Evolutionary conservation across 371 early-diverging fungal species (phyloP), one percentile per base, ranked within the genome.

Genomic region (Lichtheimia hyalospora): DNA sequence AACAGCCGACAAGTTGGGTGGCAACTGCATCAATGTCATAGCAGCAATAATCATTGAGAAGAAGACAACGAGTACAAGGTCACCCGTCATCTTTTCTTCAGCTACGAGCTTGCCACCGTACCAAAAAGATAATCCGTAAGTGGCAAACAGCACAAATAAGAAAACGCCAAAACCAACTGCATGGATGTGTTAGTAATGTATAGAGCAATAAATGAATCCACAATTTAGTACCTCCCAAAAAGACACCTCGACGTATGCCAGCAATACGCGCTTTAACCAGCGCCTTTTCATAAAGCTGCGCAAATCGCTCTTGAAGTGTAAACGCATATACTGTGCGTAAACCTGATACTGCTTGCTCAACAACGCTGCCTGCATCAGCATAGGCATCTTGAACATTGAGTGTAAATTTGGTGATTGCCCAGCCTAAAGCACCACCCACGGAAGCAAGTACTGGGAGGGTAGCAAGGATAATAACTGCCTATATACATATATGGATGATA

Each of bases 321-420:
- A 96, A 96, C 5, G 96, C 83, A 44, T 84, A 86, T 25, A 96
- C 92, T 12, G 97, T 97, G 49, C 96, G 87, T 52, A 97, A 91
- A 40, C 88, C 84, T 10, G 91, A 71, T 55, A 98, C 79, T 0
- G 86, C 93, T 70, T 98, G 79, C 61, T 79, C 79, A 46, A 72
- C 79, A 43, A 79, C 62, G 15, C 74, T 66, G 42, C 79, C 79
- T 39, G 79, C 79, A 44, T 75, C 76, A 50, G 79, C 79, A 63
- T 79, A 79, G 18, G 70, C 54, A 43, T 71, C 61, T 52, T 79
- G 79, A 14, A 75, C 48, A 12, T 61, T 64, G 18, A 75, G 50
- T 8, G 76, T 74, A 46, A 69, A 77, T 13, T 74, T 72, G 21
- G 89, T 81, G 14, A 91, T 75, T 52, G 88, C 71, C 56, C 83